Evolutionary conservation across 257 asterid genomes (phyloP), one percentile per base, ranked within the genome.

Genomic region (Schizonepeta tenuifolia): DNA sequence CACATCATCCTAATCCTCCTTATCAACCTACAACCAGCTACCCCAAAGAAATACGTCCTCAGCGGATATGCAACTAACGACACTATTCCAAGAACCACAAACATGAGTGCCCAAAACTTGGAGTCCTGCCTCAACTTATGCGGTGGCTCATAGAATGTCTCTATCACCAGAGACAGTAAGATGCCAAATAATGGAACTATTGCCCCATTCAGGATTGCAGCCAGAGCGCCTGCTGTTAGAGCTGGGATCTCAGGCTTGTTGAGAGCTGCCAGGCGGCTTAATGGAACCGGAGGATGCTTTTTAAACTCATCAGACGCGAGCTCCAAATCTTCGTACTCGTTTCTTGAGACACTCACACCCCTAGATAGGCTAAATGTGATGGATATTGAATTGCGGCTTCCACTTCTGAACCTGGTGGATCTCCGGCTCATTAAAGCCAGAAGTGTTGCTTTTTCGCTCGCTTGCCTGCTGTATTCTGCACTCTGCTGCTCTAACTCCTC

Each of bases 21-120:
- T 46, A 93, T 87, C 78, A 93, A 61, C 75, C 83, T 81, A 74
- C 89, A 68, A n/a, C 98, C 98, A 35, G 98, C 98, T 18, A 93
- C 67, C 20, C 95, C 86, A 35, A 93, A 93, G 67, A 90, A 83
- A 72, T 86, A 93, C 2, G 93, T 87, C 82, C 97, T 85, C 81
- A 81, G 20, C 4, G 98, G 98, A 78, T 86, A 93, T 5, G 95
- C 91, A 5, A 93, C 69, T 6, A 90, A 75, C 1, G 97, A 87
- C 65, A 79, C 88, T 0, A 13, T 75, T 49, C 97, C 97, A 60
- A 90, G 86, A 59, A 65, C 86, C 71, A 90, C 79, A 80, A 93
- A 89, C 85, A 88, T 88, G 46, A 93, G 40, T 0, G 96, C 93
- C 97, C 97, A 90, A 61, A 90, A 89, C 60, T 50, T 83, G 5